These are phyloP conservation scores for Gynandropsis gynandra DNA, from an alignment of 345 rosid species.

Conservation along the genomic window DNA sequence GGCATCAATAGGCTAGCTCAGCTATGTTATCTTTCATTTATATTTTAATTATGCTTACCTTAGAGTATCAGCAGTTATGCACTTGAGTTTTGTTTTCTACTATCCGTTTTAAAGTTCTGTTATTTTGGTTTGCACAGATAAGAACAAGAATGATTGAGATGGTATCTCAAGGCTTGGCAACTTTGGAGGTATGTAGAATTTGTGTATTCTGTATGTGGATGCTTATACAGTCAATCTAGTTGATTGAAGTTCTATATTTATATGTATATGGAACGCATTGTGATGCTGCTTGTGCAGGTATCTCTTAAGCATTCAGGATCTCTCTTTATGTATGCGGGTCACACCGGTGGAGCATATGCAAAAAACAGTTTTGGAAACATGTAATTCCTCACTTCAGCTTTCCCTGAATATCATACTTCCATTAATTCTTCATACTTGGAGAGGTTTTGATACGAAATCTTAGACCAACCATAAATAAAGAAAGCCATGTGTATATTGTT, in stretches of 20 bases:
- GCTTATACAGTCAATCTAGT: neutral
- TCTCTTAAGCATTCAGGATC: slow-evolving; percentile 96
- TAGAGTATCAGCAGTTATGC: neutral
- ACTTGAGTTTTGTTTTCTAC: neutral
- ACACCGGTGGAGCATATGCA: slow-evolving; percentile 94
- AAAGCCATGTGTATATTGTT: neutral
- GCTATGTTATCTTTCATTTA: neutral
- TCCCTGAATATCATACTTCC: slow-evolving; percentile 1
- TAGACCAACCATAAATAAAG: slow-evolving; percentile 1
- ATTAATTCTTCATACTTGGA: neutral
- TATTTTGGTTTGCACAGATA: slow-evolving; percentile 37
- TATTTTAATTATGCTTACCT: neutral
- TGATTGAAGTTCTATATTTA: slow-evolving; percentile 7
- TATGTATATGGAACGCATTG: slow-evolving; percentile 6
- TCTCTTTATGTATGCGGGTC: slow-evolving; percentile 94
- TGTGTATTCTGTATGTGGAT: slow-evolving; percentile 2
- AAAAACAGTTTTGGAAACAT: slow-evolving; percentile 95
- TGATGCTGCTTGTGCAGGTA: slow-evolving; percentile 46
- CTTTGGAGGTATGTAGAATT: slow-evolving; percentile 58
- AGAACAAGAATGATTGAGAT: slow-evolving; percentile 84
- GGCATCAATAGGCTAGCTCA: too few relatives aligned
- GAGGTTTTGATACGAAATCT: slow-evolving; percentile 5
- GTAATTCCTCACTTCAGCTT: slow-evolving; percentile 30
- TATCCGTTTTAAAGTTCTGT: slow-evolving; percentile 2
- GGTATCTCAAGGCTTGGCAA: slow-evolving; percentile 80